These are phyloP conservation scores for Pestalotiopsis fici DNA, from an alignment of 2,329 filamentous ascomycete species.

Conservation along the genomic window DNA sequence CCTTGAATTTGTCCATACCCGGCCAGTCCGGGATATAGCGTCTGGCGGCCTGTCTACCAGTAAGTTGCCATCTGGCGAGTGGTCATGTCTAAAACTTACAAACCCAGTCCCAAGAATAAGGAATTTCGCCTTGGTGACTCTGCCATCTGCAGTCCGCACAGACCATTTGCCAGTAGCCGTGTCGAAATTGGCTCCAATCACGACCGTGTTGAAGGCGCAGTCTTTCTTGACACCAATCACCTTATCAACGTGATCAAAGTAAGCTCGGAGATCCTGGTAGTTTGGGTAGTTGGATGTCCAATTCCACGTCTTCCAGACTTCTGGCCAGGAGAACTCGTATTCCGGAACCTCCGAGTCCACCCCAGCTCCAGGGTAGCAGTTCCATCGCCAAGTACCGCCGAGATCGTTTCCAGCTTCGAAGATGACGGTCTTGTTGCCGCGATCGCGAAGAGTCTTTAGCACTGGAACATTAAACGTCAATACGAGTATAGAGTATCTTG, in stretches of 20 bases:
- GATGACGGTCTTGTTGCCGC: constrained; percentile 47
- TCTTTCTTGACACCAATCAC: constrained; percentile 57
- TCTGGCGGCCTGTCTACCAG: constrained; percentile 56
- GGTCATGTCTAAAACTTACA: no score
- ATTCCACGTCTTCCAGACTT: constrained; percentile 56
- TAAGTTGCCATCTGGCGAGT: no score
- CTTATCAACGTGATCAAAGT: constrained; percentile 62
- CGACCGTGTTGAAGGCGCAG: constrained; percentile 55
- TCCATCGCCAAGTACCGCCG: constrained; percentile 59
- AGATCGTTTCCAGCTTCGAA: constrained; percentile 53
- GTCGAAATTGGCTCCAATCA: constrained; percentile 53
- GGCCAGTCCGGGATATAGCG: constrained; percentile 62
- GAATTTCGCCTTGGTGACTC: constrained; percentile 50
- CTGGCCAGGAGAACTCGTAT: constrained; percentile 55
- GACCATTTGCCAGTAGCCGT: constrained; percentile 47
- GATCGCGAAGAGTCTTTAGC: constrained; percentile 48
- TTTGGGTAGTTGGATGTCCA: constrained; percentile 56
- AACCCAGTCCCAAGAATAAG: constrained; percentile 54
- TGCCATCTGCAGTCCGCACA: constrained; percentile 52
- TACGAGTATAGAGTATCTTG: neutral
- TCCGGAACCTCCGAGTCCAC: constrained; percentile 56
- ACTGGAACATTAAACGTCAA: constrained; percentile 42
- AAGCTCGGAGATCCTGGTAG: constrained; percentile 50
- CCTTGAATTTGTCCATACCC: constrained; percentile 61
- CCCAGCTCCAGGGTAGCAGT: constrained; percentile 54